Evolutionary conservation across 78 protist species (phyloP).

Genomic region (Dictyostelium brefeldianum): DNA sequence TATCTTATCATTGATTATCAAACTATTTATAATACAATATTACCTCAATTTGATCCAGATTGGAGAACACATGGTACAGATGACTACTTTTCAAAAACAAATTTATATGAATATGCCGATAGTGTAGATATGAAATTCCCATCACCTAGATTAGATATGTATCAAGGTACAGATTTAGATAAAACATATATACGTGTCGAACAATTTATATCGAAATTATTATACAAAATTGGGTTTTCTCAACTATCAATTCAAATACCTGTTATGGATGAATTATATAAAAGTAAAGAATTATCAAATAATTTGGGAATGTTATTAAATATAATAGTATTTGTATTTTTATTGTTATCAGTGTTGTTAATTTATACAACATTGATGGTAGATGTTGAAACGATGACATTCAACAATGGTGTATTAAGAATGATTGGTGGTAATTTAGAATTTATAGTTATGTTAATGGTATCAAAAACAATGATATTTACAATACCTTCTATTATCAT

Average conservation of each 20-base stretch:
- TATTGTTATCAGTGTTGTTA: conserved; percentile 81
- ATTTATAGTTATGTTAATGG: conserved; percentile 76
- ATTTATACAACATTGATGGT: conserved; percentile 93
- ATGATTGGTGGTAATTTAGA: conserved; percentile 86
- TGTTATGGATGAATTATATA: conserved; percentile 28
- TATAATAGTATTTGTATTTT: conserved; percentile 83
- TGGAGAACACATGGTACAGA: neutral
- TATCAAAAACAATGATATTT: conserved; percentile 83
- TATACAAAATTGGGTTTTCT: conserved; percentile 67
- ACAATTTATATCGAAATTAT: conserved; percentile 6
- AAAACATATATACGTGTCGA: neutral
- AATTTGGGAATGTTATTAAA: conserved; percentile 88
- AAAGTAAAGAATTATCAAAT: conserved; percentile 75
- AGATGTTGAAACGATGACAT: conserved; percentile 91
- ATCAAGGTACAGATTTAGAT: conserved; percentile 34
- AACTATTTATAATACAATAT: neutral
- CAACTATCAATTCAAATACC: conserved; percentile 2
- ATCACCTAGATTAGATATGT: conserved; percentile 46
- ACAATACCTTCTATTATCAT: conserved; percentile 91
- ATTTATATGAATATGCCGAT: conserved; percentile 15
- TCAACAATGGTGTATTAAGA: conserved; percentile 91
- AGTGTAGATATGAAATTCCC: conserved; percentile 55
- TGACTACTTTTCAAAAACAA: neutral
- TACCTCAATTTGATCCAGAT: neutral
- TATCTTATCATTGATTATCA: neutral